Base-by-base conservation (phyloP, 179 eudicot species). In the Actinidia chinensis region DNA sequence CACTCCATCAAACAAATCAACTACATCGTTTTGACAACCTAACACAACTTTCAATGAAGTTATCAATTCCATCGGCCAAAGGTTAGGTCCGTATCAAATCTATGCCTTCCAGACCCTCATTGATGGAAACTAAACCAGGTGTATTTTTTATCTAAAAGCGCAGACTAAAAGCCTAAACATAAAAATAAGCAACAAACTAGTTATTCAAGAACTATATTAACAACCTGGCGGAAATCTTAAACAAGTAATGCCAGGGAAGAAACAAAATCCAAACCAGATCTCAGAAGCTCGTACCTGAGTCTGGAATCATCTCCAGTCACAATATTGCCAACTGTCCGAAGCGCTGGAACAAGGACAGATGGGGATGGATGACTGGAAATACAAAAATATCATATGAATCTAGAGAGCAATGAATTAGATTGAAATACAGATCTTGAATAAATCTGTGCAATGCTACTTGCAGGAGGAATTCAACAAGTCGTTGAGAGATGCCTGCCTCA, bases 261-360 rank as follows among this genome's bases (percentile, higher is more conserved):
- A 33, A 15, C 1, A 50, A 63, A 63, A 76, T 51, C 47, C 56
- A 36, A 12, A 52, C 6, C 33, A 18, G 52, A 44, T 68, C 65
- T 42, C 55, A 71, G 6, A 78, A 65, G 60, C 58, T 76, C 81
- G 68, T 82, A 93, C 98, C 98, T 91, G 98, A 68, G 98, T 93
- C 79, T 93, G 97, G 48, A 76, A 86, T 93, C 96, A 83, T 93
- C 92, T 79, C 96, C 97, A 22, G 97, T 91, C 46, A 91, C 97
- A 78, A 93, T 90, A 77, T 93, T 93, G 36, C 97, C 97, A 71
- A 93, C 94, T 5, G 96, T 89, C 9, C 97, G 94, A 81, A 93
- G 94, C 51, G 97, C 96, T 68, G 97, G 96, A 76, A 91, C 86
- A 70, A 93, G 92, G 50, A 93, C 94, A 10, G 97, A 83, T 40